Evolutionary conservation across 2,329 filamentous ascomycete species (phyloP), one percentile per base, ranked within the genome.

Genomic region (Fusarium sororula): DNA sequence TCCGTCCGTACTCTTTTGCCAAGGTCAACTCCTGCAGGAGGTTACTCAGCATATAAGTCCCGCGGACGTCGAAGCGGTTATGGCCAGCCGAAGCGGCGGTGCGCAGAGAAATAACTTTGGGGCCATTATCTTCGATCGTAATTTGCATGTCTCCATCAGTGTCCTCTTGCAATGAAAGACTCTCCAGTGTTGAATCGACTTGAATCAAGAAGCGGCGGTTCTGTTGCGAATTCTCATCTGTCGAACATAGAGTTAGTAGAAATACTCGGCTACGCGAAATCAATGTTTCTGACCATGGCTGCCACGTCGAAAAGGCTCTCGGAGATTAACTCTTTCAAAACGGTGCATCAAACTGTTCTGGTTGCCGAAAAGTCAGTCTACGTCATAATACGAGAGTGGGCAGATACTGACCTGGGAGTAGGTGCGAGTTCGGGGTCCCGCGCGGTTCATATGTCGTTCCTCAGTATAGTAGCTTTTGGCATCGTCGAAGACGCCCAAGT

Each of bases 21-120:
- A 98, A 88, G 3, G 93, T 96, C 75, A 99, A 89, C 84, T 99
- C 96, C 83, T 99, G 96, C 45, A 98, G 88, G 51, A 98, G 90
- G 81, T 98, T 99, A 72, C 96, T 98, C 67, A 99, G 89, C 92
- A 97, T 97, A 83, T 99, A 99, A 38, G 94, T 98, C 78, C 96
- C 96, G 74, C 96, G 93, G 71, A 99, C 90, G 80, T 98, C 95
- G 82, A 96, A 95, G 73, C 91, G 91, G 79, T 95, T 96, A 85
- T 93, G 90, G 47, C 95, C 96, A 76, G 93, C 94, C 41, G 95
- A 98, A 28, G 90, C 92, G 35, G 93, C 93, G 7, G 96, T 98
- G 73, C 94, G 93, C 42, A 98, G 86, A 42, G 93, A 92, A 62
- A 98, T 88, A 51, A 94, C 92, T 88, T 98, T 99, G 56, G 96